Conservation (phyloP, 352 stramenopile genomes). For the Phytophthora europaea region DNA sequence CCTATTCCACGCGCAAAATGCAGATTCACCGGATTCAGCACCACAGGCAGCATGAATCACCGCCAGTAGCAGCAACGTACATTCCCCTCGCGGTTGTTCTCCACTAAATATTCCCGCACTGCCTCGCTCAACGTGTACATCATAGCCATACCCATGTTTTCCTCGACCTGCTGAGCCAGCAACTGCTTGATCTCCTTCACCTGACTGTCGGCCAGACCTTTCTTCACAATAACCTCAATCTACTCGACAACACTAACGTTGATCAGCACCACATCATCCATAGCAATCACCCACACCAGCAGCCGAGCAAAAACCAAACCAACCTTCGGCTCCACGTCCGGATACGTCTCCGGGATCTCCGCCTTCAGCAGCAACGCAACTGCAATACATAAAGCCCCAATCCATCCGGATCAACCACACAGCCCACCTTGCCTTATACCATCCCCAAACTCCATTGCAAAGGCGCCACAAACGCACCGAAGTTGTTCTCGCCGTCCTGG, state of each 20-base stretch:
- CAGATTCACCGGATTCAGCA: slow-evolving; percentile 17
- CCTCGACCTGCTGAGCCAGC: slow-evolving; percentile 69
- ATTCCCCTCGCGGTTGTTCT: slow-evolving; percentile 90
- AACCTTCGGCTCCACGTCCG: slow-evolving; percentile 76
- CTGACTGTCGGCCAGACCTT: slow-evolving; percentile 82
- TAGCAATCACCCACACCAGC: not conserved
- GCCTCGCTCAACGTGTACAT: slow-evolving; percentile 89
- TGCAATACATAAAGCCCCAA: slow-evolving; percentile 27
- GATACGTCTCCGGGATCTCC: slow-evolving; percentile 83
- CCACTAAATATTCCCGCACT: slow-evolving; percentile 86
- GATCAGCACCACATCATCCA: not conserved
- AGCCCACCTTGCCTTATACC: not conserved
- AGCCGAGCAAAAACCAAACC: not conserved
- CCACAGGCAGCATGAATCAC: not conserved
- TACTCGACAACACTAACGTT: slow-evolving; percentile 13
- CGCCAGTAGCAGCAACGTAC: slow-evolving; percentile 40
- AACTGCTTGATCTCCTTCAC: slow-evolving; percentile 81
- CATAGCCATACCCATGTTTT: slow-evolving; percentile 91
- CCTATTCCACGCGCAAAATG: slow-evolving; percentile 41
- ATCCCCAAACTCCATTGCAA: not conserved
- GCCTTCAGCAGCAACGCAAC: slow-evolving; percentile 82
- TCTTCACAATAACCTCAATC: slow-evolving; percentile 83
- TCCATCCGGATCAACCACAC: not conserved
- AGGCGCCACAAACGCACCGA: slow-evolving; percentile 50
- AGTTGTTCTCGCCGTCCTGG: slow-evolving; percentile 87